Evolutionary conservation across 176 grass and related monocot genomes (phyloP).

Genomic region (Oryza meridionalis): DNA sequence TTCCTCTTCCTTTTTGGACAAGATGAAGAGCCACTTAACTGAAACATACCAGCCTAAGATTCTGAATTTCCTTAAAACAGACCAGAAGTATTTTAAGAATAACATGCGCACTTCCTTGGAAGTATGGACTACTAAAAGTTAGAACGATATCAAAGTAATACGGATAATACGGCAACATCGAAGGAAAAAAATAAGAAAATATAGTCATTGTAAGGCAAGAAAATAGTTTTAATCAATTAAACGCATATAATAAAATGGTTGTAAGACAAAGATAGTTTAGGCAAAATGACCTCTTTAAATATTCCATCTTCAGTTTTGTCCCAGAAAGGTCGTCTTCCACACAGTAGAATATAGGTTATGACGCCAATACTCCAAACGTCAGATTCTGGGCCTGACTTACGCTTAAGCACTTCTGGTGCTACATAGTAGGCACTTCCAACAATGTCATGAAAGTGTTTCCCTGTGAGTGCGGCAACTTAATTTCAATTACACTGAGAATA

Average conservation of each 20-base stretch:
- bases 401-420: slow-evolving; percentile 89
- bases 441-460: slow-evolving; percentile 85
- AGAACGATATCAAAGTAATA: neutral
- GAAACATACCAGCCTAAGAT: neutral
- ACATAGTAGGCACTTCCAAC: slow-evolving; percentile 96
- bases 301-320: slow-evolving; percentile 99
- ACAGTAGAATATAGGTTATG: slow-evolving; percentile 95
- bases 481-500: neutral
- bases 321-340: slow-evolving; percentile 91
- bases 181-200: neutral
- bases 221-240: slow-evolving; percentile 9
- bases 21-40: neutral
- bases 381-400: slow-evolving; percentile 84
- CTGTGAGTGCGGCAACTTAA: slow-evolving; percentile 41
- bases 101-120: neutral
- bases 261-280: neutral
- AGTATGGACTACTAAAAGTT: neutral
- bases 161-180: neutral
- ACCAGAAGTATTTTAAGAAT: neutral
- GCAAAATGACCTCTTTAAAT: slow-evolving; percentile 79
- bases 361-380: slow-evolving; percentile 99
- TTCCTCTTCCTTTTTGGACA: neutral
- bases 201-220: neutral
- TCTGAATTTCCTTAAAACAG: neutral
- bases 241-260: slow-evolving; percentile 5